phyloP scores from a whole-genome alignment of 2,329 filamentous ascomycete genomes.

The Coleophoma eucalyptorum region DNA sequence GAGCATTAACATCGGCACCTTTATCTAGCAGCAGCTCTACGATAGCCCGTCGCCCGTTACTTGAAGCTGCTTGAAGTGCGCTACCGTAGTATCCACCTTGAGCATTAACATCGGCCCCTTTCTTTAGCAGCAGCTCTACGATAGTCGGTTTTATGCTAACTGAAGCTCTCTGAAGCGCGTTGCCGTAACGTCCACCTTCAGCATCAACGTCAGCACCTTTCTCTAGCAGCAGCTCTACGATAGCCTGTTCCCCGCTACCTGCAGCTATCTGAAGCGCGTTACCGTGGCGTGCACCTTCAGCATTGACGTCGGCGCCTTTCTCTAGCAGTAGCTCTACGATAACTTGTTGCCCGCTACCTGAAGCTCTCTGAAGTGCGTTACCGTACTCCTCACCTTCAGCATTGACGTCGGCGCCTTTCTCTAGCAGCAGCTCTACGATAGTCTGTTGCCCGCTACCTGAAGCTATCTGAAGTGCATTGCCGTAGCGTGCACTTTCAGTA shows the following conservation, averaged over 20 bases:
- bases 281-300: background rate
- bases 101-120: no score
- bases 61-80: background rate
- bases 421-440: background rate
- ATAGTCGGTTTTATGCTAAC: background rate
- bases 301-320: background rate
- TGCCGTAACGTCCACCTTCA: background rate
- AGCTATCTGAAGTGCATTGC: background rate
- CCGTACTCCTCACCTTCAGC: background rate
- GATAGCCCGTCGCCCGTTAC: background rate
- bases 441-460: background rate
- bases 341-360: background rate
- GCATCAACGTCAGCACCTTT: background rate
- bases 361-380: background rate
- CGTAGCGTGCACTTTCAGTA: background rate
- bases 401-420: background rate
- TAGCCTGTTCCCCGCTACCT: background rate
- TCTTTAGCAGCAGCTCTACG: no score
- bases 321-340: background rate
- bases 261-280: background rate
- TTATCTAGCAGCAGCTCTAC: background rate
- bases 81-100: no score
- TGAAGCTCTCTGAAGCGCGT: background rate
- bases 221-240: background rate
- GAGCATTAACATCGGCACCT: no score